A percentile compares a stretch with the other conserved stretches of the same genome.
phyloP scores from a whole-genome alignment of 2,329 filamentous ascomycete species.

The Aspergillus calidoustus region DNA sequence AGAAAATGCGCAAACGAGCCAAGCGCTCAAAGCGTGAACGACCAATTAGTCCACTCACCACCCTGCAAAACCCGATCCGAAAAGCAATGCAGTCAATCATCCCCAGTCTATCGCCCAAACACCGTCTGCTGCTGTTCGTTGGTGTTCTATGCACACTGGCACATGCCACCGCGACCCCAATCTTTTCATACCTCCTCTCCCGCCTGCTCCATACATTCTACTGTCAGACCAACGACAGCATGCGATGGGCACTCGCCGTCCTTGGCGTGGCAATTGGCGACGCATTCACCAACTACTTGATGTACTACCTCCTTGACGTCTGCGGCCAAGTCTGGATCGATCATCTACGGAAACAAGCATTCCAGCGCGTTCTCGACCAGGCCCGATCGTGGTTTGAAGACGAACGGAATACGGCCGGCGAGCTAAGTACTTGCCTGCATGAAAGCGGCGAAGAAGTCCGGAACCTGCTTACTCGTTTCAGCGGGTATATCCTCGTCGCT shows the following conservation, averaged over 20 bases:
- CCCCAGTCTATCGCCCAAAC: constrained; percentile 61
- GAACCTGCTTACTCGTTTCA: constrained; percentile 78
- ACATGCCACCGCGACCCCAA: constrained; percentile 70
- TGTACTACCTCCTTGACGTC: constrained; percentile 73
- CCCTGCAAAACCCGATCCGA: constrained; percentile 37
- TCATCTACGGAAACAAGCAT: constrained; percentile 67
- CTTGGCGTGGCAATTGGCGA: constrained; percentile 71
- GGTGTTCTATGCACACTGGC: constrained; percentile 67
- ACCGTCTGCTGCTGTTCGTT: constrained; percentile 60
- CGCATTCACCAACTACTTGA: constrained; percentile 65
- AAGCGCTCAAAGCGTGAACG: background rate
- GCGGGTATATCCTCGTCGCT: constrained; percentile 70
- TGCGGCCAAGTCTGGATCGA: constrained; percentile 79
- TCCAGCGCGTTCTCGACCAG: constrained; percentile 74
- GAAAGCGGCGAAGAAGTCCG: constrained; percentile 86
- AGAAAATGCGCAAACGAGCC: background rate
- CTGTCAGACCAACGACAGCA: constrained; percentile 53
- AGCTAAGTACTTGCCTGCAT: constrained; percentile 74
- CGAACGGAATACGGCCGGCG: constrained; percentile 65
- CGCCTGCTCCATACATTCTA: constrained; percentile 74
- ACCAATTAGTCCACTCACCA: constrained; percentile 3
- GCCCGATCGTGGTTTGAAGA: constrained; percentile 78
- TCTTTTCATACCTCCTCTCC: constrained; percentile 77
- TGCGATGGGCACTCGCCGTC: constrained; percentile 72
- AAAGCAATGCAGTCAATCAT: constrained; percentile 72